These are phyloP conservation scores for Mortierella polycephala DNA, from an alignment of 371 early-diverging fungal genomes.

Conservation along the genomic window DNA sequence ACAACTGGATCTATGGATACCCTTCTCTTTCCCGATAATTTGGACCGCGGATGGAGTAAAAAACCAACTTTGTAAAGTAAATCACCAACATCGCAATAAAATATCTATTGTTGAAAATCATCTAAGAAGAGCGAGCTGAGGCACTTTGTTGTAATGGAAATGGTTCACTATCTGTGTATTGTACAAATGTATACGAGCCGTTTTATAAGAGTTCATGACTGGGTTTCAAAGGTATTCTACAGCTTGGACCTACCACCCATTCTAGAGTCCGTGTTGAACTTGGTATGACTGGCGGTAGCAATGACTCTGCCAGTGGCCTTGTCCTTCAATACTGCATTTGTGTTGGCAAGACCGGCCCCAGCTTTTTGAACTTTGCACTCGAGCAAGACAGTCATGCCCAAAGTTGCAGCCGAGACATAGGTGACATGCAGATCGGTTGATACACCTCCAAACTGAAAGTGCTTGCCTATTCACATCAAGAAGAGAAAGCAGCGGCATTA, in stretches of 20 bases:
- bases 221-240: conserved; percentile 2
- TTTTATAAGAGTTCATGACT: not conserved
- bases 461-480: conserved; percentile 28
- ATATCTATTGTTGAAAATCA: too few relatives aligned
- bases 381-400: conserved; percentile 38
- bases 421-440: conserved; percentile 55
- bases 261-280: conserved; percentile 53
- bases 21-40: conserved; percentile 3
- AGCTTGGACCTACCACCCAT: conserved; percentile 39
- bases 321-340: conserved; percentile 32
- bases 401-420: conserved; percentile 43
- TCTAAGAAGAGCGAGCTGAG: too few relatives aligned
- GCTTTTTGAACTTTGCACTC: conserved; percentile 48
- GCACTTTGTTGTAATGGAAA: too few relatives aligned
- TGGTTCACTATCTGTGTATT: too few relatives aligned
- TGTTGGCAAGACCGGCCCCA: conserved; percentile 47
- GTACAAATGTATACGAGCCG: too few relatives aligned
- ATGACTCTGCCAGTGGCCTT: conserved; percentile 43
- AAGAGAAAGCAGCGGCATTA: not conserved
- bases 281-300: conserved; percentile 50
- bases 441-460: conserved; percentile 48
- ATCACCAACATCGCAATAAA: not conserved
- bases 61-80: conserved; percentile 21
- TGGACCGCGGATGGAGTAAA: conserved; percentile 5
- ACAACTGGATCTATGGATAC: conserved; percentile 8